A percentile compares a stretch with the other conserved stretches of the same genome.
Evolutionary conservation across 169 alveolate species (phyloP).

Genomic region (Plasmodium blacklocki): DNA sequence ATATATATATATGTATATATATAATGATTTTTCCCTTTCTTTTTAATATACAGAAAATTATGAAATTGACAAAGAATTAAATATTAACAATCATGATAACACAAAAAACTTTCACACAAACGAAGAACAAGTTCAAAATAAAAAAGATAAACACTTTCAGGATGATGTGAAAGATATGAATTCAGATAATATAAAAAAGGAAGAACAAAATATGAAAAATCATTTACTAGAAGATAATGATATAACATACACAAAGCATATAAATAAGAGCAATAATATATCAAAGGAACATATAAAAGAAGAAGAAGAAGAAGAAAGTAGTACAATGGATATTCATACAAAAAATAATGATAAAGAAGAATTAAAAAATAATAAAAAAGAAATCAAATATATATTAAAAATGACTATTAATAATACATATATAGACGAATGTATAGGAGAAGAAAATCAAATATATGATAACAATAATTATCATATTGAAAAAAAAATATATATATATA

Average conservation of each 20-base stretch:
- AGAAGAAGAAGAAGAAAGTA: not conserved
- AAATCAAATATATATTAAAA: slow-evolving; percentile 35
- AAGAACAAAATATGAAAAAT: slow-evolving; percentile 2
- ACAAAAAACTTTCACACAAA: not conserved
- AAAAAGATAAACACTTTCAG: not conserved
- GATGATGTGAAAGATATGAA: not conserved
- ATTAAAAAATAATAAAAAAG: not conserved
- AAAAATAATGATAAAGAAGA: slow-evolving; percentile 15
- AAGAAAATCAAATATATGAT: not conserved
- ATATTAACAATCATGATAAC: not conserved
- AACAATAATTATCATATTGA: not conserved
- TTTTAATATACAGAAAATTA: not conserved
- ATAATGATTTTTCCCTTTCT: not conserved
- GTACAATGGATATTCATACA: not conserved
- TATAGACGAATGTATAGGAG: slow-evolving; percentile 31
- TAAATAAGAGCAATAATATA: slow-evolving; percentile 1
- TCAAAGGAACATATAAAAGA: not conserved
- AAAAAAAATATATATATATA: slow-evolving; percentile 2
- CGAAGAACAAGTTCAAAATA: slow-evolving; percentile 1
- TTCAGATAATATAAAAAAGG: slow-evolving; percentile 7
- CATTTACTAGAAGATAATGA: slow-evolving; percentile 2
- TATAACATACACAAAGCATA: not conserved
- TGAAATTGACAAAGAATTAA: not conserved
- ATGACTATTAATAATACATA: slow-evolving; percentile 34
- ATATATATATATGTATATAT: not conserved